Base-by-base conservation (phyloP, 2,329 filamentous ascomycete genomes). In the Xylaria sp. region DNA sequence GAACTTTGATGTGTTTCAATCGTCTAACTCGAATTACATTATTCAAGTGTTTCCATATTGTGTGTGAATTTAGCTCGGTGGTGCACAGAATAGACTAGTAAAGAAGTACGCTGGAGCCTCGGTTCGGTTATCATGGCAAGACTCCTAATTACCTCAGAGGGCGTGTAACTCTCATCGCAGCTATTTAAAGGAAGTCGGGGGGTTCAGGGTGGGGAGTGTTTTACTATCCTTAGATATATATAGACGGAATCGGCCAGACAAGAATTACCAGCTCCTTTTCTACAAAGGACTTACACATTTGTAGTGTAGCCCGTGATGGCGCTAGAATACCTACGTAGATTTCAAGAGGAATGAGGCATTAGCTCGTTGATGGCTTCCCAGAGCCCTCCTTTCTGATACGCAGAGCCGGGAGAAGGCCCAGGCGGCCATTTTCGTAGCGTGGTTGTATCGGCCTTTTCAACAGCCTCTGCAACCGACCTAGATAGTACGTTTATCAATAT, bases 301-400 rank as follows among this genome's bases (percentile, higher is more conserved):
- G 4, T n/a, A 28, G 23, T n/a, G 43, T 41, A 25, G 34, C 32
- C 30, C 12, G n/a, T 12, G n/a, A 34, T 32, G 34, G 28, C n/a
- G 15, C 39, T 28, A 53, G 30, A 4, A n/a, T n/a, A n/a, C n/a
- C n/a, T n/a, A n/a, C n/a, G 25, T 15, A 25, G 30, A 23, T 18
- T 18, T 66, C 18, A 68, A 36, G 48, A 56, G n/a, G 52, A 50
- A 30, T 23, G 34, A 12, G 70, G 72, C 72, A 76, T 75, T 12
- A 74, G 36, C 32, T 66, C 60, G 25, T 72, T 63, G 61, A 77
- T 73, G 15, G 73, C 70, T n/a, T 75, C 71, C 70, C 72, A 77
- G 41, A 77, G 69, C n/a, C 76, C 69, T 25, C 69, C 76, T 43
- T 74, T 66, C 13, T 72, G 73, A 59, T 68, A 76, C 1, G 60